A percentile compares a stretch with the other conserved stretches of the same genome.
phyloP scores from a whole-genome alignment of 1,284 basidiomycete species.

The Pyrrhoderma noxium region DNA sequence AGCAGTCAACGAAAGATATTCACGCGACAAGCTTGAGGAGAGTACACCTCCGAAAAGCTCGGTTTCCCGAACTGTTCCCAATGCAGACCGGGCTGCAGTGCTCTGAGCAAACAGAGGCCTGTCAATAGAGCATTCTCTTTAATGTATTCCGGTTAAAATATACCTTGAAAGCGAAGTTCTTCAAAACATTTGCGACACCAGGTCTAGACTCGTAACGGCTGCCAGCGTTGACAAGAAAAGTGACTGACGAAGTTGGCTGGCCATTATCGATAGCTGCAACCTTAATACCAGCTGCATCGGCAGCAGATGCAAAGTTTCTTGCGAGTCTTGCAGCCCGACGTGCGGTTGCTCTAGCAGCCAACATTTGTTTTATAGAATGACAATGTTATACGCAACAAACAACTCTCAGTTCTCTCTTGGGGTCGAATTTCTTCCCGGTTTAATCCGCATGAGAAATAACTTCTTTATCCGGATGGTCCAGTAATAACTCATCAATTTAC shows the following conservation, averaged over 20 bases:
- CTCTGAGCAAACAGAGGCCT: conserved; percentile 36
- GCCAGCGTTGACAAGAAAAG: conserved; percentile 87
- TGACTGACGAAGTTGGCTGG: conserved; percentile 77
- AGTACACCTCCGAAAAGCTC: conserved; percentile 94
- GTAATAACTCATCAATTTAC: background rate
- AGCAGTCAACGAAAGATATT: conserved; percentile 88
- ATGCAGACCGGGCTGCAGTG: conserved; percentile 76
- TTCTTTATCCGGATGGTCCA: background rate
- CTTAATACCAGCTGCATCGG: conserved; percentile 75
- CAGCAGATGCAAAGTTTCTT: conserved; percentile 73
- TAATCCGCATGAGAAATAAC: conserved; percentile 1
- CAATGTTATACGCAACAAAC: too few species aligned
- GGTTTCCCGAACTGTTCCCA: conserved; percentile 87
- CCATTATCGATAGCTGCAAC: conserved; percentile 78
- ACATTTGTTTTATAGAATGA: conserved; percentile 31
- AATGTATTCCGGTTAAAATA: conserved; percentile 16
- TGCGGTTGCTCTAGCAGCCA: conserved; percentile 49
- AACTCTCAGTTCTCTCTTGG: too few species aligned
- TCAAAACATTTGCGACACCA: conserved; percentile 86
- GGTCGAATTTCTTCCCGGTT: conserved; percentile 14
- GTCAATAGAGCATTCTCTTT: background rate
- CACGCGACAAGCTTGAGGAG: conserved; percentile 78
- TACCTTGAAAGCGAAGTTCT: conserved; percentile 98
- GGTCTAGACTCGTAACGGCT: conserved; percentile 79
- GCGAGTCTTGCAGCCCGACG: conserved; percentile 48